phyloP scores from a whole-genome alignment of 164 flowering plant species.

The Liriodendron chinense region DNA sequence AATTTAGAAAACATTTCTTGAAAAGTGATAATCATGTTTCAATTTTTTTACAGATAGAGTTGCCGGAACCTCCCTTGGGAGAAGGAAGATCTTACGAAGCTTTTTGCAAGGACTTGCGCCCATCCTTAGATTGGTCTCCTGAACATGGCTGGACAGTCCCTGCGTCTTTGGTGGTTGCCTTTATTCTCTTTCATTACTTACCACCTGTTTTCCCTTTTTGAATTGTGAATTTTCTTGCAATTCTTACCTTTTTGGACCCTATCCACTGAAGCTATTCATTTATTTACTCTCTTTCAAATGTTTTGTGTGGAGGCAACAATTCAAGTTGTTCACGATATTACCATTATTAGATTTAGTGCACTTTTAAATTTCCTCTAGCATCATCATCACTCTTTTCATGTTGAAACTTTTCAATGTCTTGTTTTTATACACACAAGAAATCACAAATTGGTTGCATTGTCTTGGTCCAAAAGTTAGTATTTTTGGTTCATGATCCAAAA shows the following conservation, averaged over 20 bases:
- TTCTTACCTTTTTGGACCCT: background rate
- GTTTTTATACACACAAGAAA: too few relatives aligned
- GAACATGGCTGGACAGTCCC: constrained; percentile 69
- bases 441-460: too few relatives aligned
- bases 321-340: background rate
- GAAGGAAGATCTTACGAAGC: constrained; percentile 61
- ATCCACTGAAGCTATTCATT: background rate
- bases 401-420: background rate
- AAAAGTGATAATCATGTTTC: background rate
- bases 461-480: too few relatives aligned
- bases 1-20: too few relatives aligned
- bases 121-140: constrained; percentile 75
- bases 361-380: background rate
- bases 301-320: background rate
- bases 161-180: constrained; percentile 28
- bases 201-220: background rate
- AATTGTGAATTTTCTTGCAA: background rate
- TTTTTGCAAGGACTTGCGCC: constrained; percentile 58
- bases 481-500: too few relatives aligned
- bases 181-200: background rate
- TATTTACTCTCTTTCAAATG: background rate
- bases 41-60: constrained; percentile 36
- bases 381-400: background rate
- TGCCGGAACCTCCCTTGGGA: constrained; percentile 66
- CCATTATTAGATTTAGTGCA: background rate